phyloP scores from a whole-genome alignment of 225 moss, liverwort and hornwort genomes.

The Polytrichum formosum region DNA sequence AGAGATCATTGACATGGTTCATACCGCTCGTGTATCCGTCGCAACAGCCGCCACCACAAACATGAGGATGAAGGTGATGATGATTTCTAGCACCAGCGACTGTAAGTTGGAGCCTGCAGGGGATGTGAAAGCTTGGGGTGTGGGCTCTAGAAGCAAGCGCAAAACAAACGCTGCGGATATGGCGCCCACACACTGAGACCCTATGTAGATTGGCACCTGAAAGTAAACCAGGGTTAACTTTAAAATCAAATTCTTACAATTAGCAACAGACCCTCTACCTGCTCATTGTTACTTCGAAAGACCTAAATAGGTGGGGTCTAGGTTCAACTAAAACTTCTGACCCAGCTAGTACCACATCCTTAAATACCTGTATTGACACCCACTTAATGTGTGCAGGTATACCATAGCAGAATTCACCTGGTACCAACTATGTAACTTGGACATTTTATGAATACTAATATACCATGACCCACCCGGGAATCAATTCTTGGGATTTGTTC shows the following conservation, averaged over 20 bases:
- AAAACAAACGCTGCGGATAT: slow-evolving; percentile 53
- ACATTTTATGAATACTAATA: too few species aligned
- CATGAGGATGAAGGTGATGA: slow-evolving; percentile 87
- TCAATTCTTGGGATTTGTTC: too few species aligned
- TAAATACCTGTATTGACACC: too few species aligned
- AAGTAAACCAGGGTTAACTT: neutral
- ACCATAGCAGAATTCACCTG: too few species aligned
- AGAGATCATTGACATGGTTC: neutral
- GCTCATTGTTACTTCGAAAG: too few species aligned
- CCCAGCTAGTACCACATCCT: too few species aligned
- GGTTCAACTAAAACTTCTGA: too few species aligned
- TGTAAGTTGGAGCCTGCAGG: slow-evolving; percentile 52
- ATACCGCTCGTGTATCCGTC: slow-evolving; percentile 76
- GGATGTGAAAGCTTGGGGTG: slow-evolving; percentile 51
- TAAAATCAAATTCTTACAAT: too few species aligned
- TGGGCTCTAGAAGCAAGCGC: slow-evolving; percentile 53
- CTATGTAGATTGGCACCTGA: slow-evolving; percentile 77
- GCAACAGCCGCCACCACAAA: slow-evolving; percentile 80
- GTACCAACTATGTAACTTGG: too few species aligned
- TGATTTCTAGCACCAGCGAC: slow-evolving; percentile 62
- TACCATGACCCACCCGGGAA: too few species aligned
- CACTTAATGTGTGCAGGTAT: too few species aligned
- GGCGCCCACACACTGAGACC: slow-evolving; percentile 50
- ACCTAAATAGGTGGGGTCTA: too few species aligned
- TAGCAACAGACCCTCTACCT: neutral